phyloP scores from a whole-genome alignment of 345 rosid species.

The Eucalyptus pauciflora region DNA sequence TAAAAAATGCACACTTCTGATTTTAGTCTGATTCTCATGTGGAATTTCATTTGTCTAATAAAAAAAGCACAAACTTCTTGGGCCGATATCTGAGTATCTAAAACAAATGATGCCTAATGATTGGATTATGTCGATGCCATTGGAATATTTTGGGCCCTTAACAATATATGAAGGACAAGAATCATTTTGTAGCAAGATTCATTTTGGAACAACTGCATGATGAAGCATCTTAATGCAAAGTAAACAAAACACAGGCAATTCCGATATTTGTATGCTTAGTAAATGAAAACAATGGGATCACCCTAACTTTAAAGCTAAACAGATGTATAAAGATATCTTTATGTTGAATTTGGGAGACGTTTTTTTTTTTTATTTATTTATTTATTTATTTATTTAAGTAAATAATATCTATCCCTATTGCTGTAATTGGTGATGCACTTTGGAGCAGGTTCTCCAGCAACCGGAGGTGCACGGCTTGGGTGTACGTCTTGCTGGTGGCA shows the following conservation, averaged over 20 bases:
- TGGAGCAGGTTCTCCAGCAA: constrained; percentile 73
- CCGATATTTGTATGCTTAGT: background rate
- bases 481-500: constrained; percentile 66
- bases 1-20: background rate
- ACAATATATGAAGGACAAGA: background rate
- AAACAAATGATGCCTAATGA: background rate
- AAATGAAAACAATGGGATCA: background rate
- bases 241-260: background rate
- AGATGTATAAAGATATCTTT: background rate
- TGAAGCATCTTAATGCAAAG: background rate
- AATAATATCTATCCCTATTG: background rate
- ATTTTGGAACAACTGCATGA: background rate
- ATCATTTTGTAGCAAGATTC: background rate
- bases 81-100: background rate
- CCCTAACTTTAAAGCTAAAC: background rate
- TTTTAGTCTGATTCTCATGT: background rate
- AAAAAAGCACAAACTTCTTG: background rate
- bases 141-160: background rate
- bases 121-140: background rate
- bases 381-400: too few relatives aligned
- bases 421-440: background rate
- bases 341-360: background rate
- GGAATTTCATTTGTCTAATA: background rate
- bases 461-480: constrained; percentile 78
- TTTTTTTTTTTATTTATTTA: too few relatives aligned